A percentile compares a stretch with the other conserved stretches of the same genome.
Evolutionary conservation across 1,139 yeast genomes (phyloP).

Genomic region (Wickerhamomyces sp.): DNA sequence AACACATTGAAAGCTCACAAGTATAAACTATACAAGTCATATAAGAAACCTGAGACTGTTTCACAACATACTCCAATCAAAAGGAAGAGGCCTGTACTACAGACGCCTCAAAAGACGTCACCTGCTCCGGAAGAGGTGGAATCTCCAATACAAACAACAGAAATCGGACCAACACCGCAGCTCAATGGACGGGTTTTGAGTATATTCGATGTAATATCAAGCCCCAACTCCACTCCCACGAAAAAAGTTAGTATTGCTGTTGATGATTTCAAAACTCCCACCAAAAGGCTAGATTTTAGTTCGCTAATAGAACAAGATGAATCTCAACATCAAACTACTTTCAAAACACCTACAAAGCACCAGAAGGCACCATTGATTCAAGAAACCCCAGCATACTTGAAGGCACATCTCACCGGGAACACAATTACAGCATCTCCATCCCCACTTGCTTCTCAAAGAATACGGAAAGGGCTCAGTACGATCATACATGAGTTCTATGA

Average conservation of each 20-base stretch:
- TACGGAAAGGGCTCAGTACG: conserved; percentile 31
- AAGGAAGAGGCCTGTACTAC: conserved; percentile 6
- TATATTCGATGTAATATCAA: conserved; percentile 47
- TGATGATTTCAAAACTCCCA: conserved; percentile 6
- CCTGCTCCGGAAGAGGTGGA: conserved; percentile 14
- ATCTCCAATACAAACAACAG: conserved; percentile 22
- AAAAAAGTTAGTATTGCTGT: conserved; percentile 1
- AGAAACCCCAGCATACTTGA: conserved; percentile 27
- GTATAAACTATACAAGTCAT: conserved; percentile 10
- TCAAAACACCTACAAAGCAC: conserved; percentile 29
- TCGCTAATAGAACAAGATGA: conserved; percentile 5
- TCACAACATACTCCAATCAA: conserved; percentile 5
- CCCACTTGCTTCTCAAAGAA: conserved; percentile 28
- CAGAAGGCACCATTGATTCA: not conserved
- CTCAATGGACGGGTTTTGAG: conserved; percentile 65
- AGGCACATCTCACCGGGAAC: conserved; percentile 3
- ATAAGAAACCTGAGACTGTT: conserved; percentile 6
- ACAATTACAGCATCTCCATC: conserved; percentile 24
- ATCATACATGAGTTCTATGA: conserved; percentile 36
- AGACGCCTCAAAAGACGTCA: conserved; percentile 22
- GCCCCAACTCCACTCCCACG: conserved; percentile 13
- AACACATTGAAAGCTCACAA: conserved; percentile 5
- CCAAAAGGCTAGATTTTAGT: conserved; percentile 11
- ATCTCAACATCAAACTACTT: conserved; percentile 6
- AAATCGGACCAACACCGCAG: conserved; percentile 76